These are phyloP conservation scores for Acanthamoeba sp. DNA, from an alignment of 208 protist genomes.

Conservation along the genomic window DNA sequence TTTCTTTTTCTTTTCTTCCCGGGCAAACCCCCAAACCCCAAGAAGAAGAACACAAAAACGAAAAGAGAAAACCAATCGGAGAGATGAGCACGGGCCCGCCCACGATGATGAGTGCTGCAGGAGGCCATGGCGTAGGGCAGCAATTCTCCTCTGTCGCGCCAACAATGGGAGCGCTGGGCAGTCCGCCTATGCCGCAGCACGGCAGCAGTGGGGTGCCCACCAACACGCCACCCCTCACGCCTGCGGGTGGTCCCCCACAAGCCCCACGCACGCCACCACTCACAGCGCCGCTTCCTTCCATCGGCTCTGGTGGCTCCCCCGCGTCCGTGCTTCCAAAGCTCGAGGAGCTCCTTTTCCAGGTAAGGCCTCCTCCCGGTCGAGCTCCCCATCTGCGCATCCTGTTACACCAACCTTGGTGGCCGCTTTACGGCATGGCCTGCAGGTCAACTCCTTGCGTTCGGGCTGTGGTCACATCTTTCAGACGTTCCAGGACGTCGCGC, in stretches of 20 bases:
- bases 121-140: not conserved
- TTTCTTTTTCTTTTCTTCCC: too few species aligned
- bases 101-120: not conserved
- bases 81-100: not conserved
- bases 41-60: too few species aligned
- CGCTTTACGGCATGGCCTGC: too few species aligned
- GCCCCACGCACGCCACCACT: not conserved
- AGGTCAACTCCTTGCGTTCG: constrained; percentile 32
- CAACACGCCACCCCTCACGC: not conserved
- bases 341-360: constrained; percentile 65
- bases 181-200: not conserved
- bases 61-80: not conserved
- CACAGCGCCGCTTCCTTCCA: not conserved
- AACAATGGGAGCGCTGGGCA: not conserved
- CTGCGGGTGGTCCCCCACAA: not conserved
- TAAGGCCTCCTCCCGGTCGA: not conserved
- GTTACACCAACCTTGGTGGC: too few species aligned
- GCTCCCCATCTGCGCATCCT: too few species aligned
- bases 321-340: constrained; percentile 32
- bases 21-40: too few species aligned
- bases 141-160: not conserved
- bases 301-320: not conserved
- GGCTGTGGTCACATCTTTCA: constrained; percentile 57
- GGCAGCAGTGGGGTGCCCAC: not conserved
- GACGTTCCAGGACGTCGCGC: constrained; percentile 28